phyloP scores from a whole-genome alignment of 2,329 filamentous ascomycete genomes.

The Chaetothyriales sp. region DNA sequence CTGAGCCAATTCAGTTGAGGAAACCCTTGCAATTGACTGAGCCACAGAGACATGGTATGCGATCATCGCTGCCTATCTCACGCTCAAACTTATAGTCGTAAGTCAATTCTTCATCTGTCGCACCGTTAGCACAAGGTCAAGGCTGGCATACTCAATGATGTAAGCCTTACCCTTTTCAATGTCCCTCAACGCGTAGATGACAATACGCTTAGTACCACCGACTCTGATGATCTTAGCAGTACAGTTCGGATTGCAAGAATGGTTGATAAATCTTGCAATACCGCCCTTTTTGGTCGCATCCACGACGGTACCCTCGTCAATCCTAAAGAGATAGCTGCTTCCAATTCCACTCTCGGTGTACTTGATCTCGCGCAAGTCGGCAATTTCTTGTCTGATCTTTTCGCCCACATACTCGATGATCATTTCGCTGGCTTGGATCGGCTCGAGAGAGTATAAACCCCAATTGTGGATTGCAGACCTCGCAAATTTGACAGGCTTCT shows the following conservation, averaged over 20 bases:
- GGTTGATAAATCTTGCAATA: constrained; percentile 95
- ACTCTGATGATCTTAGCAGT: constrained; percentile 99
- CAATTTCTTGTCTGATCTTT: constrained; percentile 90
- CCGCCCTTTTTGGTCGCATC: constrained; percentile 98
- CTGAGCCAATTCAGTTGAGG: constrained; percentile 55
- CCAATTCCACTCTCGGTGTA: constrained; percentile 96
- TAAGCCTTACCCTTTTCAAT: constrained; percentile 90
- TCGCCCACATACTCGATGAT: constrained; percentile 99
- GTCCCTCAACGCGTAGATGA: constrained; percentile 94
- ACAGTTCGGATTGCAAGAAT: constrained; percentile 95
- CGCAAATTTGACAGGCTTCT: constrained; percentile 97
- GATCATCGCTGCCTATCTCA: constrained; percentile 84
- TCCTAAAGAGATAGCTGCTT: constrained; percentile 93
- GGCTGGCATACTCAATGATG: constrained; percentile 19
- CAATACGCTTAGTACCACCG: constrained; percentile 93
- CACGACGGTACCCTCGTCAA: constrained; percentile 93
- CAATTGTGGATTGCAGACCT: constrained; percentile 97
- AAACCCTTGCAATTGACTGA: constrained; percentile 96
- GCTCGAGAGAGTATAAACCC: constrained; percentile 95
- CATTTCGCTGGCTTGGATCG: constrained; percentile 95
- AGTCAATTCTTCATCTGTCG: constrained; percentile 86
- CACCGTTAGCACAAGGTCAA: constrained; percentile 19
- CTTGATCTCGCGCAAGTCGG: constrained; percentile 82
- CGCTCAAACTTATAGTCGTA: constrained; percentile 99
- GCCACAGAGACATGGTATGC: constrained; percentile 93